Evolutionary conservation across 1,284 basidiomycete species (phyloP), one percentile per base, ranked within the genome.

Genomic region (Ceratobasidium sp.): DNA sequence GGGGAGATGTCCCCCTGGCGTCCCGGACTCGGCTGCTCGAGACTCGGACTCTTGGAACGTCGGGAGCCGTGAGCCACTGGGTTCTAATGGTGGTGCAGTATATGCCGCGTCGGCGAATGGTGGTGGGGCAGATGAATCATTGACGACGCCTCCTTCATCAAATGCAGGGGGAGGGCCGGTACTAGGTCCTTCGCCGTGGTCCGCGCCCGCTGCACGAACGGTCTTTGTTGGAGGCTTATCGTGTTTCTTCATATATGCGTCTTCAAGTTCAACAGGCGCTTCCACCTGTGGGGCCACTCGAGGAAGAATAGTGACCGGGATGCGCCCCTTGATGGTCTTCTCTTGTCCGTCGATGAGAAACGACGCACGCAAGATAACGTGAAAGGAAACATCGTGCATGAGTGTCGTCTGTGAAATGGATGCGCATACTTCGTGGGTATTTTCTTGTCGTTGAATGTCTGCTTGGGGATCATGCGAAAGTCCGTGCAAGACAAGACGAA

Each of bases 201-300:
- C 91, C 4, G 72, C 71, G 60, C 92, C 90, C 65, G 90, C 89
- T 35, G 83, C 78, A 55, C 91, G 81, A 38, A 87, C 83, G 0
- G 91, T 93, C 73, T 81, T 84, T 3, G 82, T 76, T 1, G 91
- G 91, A 13, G 91, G 91, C 6, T 84, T 83, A 74, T 93, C 91
- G 74, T 93, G 91, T 75, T 93, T 93, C 82, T 93, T 93, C 74
- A 85, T 85, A 77, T 93, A 93, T 6, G 88, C 90, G 20, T 82
- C 82, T 72, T 90, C 89, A 31, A 92, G 77, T 27, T 73, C 72
- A 4, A 62, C 69, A 52, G 85, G 84, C 58, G 82, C 83, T 40
- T 89, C 88, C 3, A 90, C 84, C 76, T 91, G 83, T 15, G 87
- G 88, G 0, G 91, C 90, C 13, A 87, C 82, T 1, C 88, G 86